A percentile compares a stretch with the other conserved stretches of the same genome.
phyloP scores from a whole-genome alignment of 140 eudicot genomes.

The Cichorium intybus region DNA sequence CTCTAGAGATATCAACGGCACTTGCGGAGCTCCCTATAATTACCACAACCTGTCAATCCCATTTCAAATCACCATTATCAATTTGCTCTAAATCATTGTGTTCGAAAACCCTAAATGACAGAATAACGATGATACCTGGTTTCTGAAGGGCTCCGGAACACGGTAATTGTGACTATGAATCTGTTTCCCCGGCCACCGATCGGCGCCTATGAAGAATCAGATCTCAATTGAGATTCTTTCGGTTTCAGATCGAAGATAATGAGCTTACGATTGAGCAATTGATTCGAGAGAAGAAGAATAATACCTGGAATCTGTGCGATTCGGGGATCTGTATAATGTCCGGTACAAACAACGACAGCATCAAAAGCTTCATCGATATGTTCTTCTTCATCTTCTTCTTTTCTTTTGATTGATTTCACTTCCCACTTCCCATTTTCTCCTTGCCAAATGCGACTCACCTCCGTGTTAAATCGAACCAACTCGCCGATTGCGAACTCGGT shows the following conservation, averaged over 20 bases:
- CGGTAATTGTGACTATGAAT: slow-evolving; percentile 50
- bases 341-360: slow-evolving; percentile 78
- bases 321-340: slow-evolving; percentile 77
- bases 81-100: neutral
- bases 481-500: slow-evolving; percentile 43
- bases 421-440: slow-evolving; percentile 47
- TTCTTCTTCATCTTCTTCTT: slow-evolving; percentile 18
- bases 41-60: slow-evolving; percentile 53
- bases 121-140: slow-evolving; percentile 38
- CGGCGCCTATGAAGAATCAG: slow-evolving; percentile 26
- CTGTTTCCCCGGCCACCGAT: slow-evolving; percentile 70
- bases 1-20: slow-evolving; percentile 86
- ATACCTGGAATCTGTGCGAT: slow-evolving; percentile 68
- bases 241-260: neutral
- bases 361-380: slow-evolving; percentile 38
- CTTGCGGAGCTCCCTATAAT: slow-evolving; percentile 85
- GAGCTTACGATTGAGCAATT: neutral
- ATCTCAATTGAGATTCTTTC: neutral
- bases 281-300: slow-evolving; percentile 5
- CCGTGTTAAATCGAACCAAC: slow-evolving; percentile 47
- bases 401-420: slow-evolving; percentile 33
- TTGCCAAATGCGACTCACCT: slow-evolving; percentile 45
- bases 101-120: neutral
- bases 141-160: slow-evolving; percentile 47
- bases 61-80: neutral